Evolutionary conservation across 73 alveolate genomes (phyloP).

Genomic region (Tetrahymena borealis): DNA sequence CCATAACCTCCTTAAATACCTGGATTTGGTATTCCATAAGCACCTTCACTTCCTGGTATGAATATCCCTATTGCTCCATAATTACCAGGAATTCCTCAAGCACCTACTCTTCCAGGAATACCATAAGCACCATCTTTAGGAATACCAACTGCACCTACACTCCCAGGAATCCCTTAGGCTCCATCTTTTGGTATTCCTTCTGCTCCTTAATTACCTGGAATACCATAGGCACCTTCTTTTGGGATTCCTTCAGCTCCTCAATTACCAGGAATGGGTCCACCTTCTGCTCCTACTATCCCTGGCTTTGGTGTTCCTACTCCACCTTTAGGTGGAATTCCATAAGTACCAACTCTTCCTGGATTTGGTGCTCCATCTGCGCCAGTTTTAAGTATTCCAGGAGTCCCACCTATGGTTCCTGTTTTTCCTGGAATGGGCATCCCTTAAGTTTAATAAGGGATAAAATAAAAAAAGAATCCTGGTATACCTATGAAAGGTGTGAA

Average conservation of each 20-base stretch:
- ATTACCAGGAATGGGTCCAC: neutral
- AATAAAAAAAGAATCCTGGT: neutral
- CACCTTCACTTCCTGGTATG: neutral
- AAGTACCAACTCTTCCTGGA: neutral
- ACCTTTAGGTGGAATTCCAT: neutral
- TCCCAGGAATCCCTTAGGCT: neutral
- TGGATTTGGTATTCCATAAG: neutral
- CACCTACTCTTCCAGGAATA: neutral
- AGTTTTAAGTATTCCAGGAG: neutral
- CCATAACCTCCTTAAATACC: neutral
- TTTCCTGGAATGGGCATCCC: neutral
- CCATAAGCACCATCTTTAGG: neutral
- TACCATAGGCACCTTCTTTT: neutral
- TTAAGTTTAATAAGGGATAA: neutral
- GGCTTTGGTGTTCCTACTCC: neutral
- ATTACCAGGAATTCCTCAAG: neutral
- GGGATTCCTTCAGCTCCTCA: neutral
- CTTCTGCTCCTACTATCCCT: neutral
- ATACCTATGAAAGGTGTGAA: neutral
- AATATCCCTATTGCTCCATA: neutral
- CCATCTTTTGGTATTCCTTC: neutral
- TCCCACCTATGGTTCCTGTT: neutral
- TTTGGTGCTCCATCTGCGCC: neutral
- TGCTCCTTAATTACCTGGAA: neutral
- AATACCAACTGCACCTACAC: neutral